Evolutionary conservation across 805 yeast species (phyloP), one percentile per base, ranked within the genome.

Genomic region (Grigorovia humatica): DNA sequence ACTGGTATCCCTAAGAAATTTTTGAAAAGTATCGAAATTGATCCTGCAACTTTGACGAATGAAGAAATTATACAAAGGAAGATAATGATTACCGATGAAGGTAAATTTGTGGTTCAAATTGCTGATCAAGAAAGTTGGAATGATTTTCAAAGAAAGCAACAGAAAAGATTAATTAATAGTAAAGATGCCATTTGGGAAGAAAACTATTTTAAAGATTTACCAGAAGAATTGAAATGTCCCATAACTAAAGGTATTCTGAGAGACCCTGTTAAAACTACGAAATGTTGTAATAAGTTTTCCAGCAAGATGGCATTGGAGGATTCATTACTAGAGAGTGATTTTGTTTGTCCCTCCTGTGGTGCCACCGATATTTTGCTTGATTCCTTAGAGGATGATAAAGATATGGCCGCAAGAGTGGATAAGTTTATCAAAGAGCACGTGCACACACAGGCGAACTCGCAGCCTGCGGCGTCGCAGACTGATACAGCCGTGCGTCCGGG

Each of bases 1-100:
- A 93, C 98, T 0, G 99, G 99, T 82, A 93, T 93, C 63, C 99
- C 99, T 1, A 85, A 84, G 68, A 84, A 95, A 38, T 88, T 88
- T 67, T 79, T 93, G 67, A 85, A 88, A 59, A 84, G 95, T 0
- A 82, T 93, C 8, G 87, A 86, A 17, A 61, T 67, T 15, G 71
- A 68, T 56, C 62, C 70, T 1, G 52, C 60, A 0, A 60, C 57
- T 9, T 86, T 86, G 63, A 91, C 91, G 29, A 77, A 81, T 0
- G 88, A 83, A 42, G 85, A 79, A 46, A 75, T 73, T 59, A 73
- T 74, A 4, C 74, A 74, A 42, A 72, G 74, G 54, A 79, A 81
- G 44, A 85, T 84, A 53, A 80, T 93, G 85, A 81, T 93, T 58
- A 89, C 89, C 35, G 98, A 90, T 49, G 93, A 88, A 40, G 99